These are phyloP conservation scores for Lanmaoa rubissima DNA, from an alignment of 768 basidiomycete genomes.

Conservation along the genomic window DNA sequence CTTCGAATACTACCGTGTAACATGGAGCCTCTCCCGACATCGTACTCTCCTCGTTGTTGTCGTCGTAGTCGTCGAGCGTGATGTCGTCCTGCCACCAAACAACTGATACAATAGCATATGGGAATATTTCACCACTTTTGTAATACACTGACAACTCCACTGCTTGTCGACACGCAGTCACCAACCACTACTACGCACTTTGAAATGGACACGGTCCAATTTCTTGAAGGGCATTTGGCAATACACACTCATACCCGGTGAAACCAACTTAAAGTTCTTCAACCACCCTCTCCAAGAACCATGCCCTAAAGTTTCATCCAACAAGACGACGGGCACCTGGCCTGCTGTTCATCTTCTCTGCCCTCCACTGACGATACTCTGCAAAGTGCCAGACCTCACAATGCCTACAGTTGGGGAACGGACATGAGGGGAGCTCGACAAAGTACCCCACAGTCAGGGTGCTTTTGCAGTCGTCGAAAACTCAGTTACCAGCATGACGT, in stretches of 20 bases:
- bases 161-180: too few relatives aligned
- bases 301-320: background rate
- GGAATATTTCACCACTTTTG: conserved; percentile 10
- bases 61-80: conserved; percentile 7
- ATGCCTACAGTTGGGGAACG: too few relatives aligned
- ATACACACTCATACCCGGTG: background rate
- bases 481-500: too few relatives aligned
- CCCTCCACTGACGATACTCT: background rate
- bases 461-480: too few relatives aligned
- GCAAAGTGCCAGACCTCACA: too few relatives aligned
- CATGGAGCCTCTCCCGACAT: conserved; percentile 59
- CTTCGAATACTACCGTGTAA: conserved; percentile 78
- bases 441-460: too few relatives aligned
- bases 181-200: background rate
- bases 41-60: conserved; percentile 10
- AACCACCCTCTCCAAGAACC: background rate
- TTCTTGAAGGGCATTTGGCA: background rate
- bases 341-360: background rate
- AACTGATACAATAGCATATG: background rate
- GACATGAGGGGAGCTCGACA: too few relatives aligned
- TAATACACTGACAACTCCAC: background rate
- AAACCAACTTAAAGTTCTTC: background rate
- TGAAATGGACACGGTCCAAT: background rate
- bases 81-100: conserved; percentile 2
- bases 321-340: background rate